Base-by-base conservation (phyloP, 2,329 filamentous ascomycete genomes). In the Diaporthe sp. region DNA sequence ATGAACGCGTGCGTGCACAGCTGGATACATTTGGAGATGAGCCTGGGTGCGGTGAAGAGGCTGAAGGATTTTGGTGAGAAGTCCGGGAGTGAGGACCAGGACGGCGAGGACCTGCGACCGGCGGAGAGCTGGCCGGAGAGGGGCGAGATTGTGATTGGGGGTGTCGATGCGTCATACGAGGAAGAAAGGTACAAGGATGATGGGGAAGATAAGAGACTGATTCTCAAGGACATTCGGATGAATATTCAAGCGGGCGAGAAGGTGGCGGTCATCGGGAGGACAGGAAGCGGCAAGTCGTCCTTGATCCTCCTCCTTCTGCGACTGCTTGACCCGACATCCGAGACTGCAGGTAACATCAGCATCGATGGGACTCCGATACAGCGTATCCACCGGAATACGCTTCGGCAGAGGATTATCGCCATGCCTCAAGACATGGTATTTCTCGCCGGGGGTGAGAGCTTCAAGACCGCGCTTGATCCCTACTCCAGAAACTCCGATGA, bases 401-500 rank as follows among this genome's bases (percentile, higher is more conserved):
- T 87, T 1, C 84, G 86, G 6, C 81, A 81, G 39, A 83, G 82
- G 6, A 80, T 88, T 39, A 84, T 86, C 59, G 83, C 84, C 4
- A 79, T 88, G 3, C 85, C 86, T 0, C 86, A 88, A 78, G 86
- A 87, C 13, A 77, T 83, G 1, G 83, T 86, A 10, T 86, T 88
- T 78, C 78, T 87, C 3, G 82, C 81, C 1, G 85, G 82, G 61
- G 84, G 81, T 3, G 82, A 80, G 46, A 82, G 78, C 0, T 84
- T 83, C 74, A 78, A 75, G 12, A 74, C 78, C 22, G 83, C 85
- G 57, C 79, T 85, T 2, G 84, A 84, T 71, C 82, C 83, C 0
- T 80, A 78, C 22, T 69, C 74, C 0, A 44, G 77, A 1, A 79
- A 80, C 0, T 79, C 79, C 0, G 42, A 67, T 0, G 76, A 68